Evolutionary conservation across 805 yeast species (phyloP), one percentile per base, ranked within the genome.

Genomic region (Ascoidea asiatica): DNA sequence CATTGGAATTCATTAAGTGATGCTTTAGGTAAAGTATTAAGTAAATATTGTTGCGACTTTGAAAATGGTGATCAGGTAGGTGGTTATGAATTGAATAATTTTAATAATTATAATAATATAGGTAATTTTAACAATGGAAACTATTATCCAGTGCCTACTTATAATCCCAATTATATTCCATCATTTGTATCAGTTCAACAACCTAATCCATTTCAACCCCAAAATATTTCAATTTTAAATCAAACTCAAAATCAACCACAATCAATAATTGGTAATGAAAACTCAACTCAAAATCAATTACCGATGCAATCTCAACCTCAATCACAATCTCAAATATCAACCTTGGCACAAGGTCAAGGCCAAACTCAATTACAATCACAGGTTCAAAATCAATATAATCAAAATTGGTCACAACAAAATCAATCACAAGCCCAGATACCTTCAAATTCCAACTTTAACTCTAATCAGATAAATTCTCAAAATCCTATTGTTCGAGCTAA

Each of bases 1-100:
- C 63, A 65, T 21, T 80, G 87, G 87, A 53, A 56, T 19, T 65
- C 68, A 39, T 59, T 80, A 21, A 70, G 64, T 37, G 65, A 60
- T 23, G 86, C 86, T 0, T 53, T 79, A 43, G 57, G 61, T 21
- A 78, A 75, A 53, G 80, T 80, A 13, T 65, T 77, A 33, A 63
- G 77, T 33, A 80, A 80, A 57, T 80, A 80, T 54, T 33, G 45
- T 19, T 48, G 41, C 22, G 48, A 46, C 37, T 43, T 21, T 37
- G 17, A 20, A 19, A n/a, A 33, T 6, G 7, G 20, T 19, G 22
- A 20, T n/a, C n/a, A n/a, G n/a, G n/a, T n/a, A n/a, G n/a, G n/a
- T n/a, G n/a, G n/a, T n/a, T n/a, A n/a, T n/a, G n/a, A n/a, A n/a
- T 19, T 20, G 5, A 43, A 42, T 19, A n/a, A n/a, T n/a, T n/a